Evolutionary conservation across 345 rosid species (phyloP), one percentile per base, ranked within the genome.

Genomic region (Corchorus capsularis): DNA sequence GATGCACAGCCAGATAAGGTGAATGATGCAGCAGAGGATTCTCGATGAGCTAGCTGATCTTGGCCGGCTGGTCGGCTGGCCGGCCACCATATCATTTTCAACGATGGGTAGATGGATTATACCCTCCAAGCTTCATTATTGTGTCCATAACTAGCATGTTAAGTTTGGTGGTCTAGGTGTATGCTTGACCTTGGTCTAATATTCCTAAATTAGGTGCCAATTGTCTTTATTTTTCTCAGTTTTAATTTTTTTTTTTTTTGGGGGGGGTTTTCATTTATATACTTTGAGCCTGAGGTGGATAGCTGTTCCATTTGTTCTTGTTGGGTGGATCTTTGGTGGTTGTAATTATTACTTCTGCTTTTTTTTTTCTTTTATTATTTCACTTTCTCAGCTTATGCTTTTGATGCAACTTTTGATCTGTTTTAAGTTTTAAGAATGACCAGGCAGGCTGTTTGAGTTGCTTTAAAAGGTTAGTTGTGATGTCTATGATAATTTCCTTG

Each of bases 301-400:
- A 62, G 66, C 71, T 81, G 79, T 78, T 78, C 55, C 22, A 62
- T 79, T 63, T 86, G 81, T 77, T 79, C 78, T 70, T 82, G 87
- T 81, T 83, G 79, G 86, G 83, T 79, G 85, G 80, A 77, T 41
- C 61, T 46, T 46, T 75, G 88, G 83, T 82, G 79, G 79, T 75
- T 83, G 86, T 87, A 85, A 83, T 86, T 86, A 87, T 87, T 75
- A 80, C 74, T 67, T 78, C 45, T 75, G 71, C 76, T 49, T 73
- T 81, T 63, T 27, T 27, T 27, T 27, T 27, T 27, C 27, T 27
- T 27, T 27, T 27, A 27, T 27, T 27, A 27, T 27, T 27, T 81
- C 57, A 0, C 14, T 12, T 72, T 79, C 69, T 74, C 19, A 55
- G 78, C 75, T 76, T 82, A 78, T 84, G 84, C 86, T 79, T 85